A percentile compares a stretch with the other conserved stretches of the same genome.
Conservation (phyloP, 2,329 filamentous ascomycete genomes). For the Ilyonectria sp. region DNA sequence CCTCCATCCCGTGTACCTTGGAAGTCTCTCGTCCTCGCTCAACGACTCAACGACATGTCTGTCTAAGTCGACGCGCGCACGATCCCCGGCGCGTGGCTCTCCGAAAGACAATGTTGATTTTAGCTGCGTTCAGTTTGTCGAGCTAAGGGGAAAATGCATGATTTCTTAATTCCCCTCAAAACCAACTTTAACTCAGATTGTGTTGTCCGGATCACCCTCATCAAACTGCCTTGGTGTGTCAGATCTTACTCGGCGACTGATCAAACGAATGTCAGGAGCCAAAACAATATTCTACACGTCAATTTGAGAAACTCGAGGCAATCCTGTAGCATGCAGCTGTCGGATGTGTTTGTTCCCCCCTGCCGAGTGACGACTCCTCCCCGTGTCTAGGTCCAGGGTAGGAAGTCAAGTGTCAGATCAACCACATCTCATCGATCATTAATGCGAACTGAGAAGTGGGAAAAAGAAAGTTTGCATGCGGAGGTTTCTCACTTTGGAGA, state of each 20-base stretch:
- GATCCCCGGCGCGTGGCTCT: constrained; percentile 7
- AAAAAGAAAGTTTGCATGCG: background rate
- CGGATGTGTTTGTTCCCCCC: background rate
- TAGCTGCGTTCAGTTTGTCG: background rate
- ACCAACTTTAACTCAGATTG: background rate
- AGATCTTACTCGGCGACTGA: background rate
- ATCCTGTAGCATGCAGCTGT: background rate
- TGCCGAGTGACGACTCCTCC: background rate
- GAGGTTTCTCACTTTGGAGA: background rate
- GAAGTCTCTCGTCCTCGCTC: constrained; percentile 42
- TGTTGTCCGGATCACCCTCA: background rate
- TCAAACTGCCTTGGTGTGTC: background rate
- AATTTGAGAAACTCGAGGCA: background rate
- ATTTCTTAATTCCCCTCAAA: background rate
- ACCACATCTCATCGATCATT: background rate
- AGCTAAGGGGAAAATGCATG: background rate
- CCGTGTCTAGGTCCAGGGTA: constrained; percentile 19
- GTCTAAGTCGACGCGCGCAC: constrained; percentile 14
- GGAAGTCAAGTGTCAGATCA: constrained; percentile 1
- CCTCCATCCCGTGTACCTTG: constrained; percentile 47
- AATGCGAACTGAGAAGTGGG: background rate
- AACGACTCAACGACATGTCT: constrained; percentile 31
- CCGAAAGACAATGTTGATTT: background rate
- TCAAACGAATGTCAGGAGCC: background rate
- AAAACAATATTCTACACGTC: background rate